Evolutionary conservation across 345 rosid species (phyloP).

Genomic region (Melaleuca alternifolia): DNA sequence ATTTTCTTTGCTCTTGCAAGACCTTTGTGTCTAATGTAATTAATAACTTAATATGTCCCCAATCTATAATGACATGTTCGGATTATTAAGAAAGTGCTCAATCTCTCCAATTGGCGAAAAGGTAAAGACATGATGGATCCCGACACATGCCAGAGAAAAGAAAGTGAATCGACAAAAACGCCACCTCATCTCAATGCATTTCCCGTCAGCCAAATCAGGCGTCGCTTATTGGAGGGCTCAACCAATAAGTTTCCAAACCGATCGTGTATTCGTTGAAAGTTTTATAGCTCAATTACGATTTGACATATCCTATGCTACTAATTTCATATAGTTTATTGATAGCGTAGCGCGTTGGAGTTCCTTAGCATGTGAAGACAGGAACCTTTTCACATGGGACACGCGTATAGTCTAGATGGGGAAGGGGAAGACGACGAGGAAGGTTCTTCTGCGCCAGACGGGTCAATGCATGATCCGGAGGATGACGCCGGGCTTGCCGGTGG

Average conservation of each 20-base stretch:
- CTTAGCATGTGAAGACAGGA: fast-evolving
- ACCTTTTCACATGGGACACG: not conserved
- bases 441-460: not conserved
- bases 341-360: not conserved
- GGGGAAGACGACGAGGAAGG: not conserved
- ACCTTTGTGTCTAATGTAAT: fast-evolving
- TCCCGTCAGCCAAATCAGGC: not conserved
- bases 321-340: not conserved
- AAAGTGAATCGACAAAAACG: not conserved
- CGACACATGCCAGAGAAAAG: not conserved
- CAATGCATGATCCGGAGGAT: not conserved
- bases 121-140: not conserved
- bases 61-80: too few relatives aligned
- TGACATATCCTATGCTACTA: not conserved
- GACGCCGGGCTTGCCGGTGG: not conserved
- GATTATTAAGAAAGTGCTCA: too few relatives aligned
- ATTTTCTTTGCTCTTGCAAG: not conserved
- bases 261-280: not conserved
- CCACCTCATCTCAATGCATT: not conserved
- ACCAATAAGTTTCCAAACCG: not conserved
- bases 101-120: too few relatives aligned
- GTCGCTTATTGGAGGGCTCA: fast-evolving
- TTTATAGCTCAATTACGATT: not conserved
- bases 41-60: not conserved
- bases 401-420: too few relatives aligned